Conservation (phyloP, 129 eudicot species). For the Mikania micrantha region DNA sequence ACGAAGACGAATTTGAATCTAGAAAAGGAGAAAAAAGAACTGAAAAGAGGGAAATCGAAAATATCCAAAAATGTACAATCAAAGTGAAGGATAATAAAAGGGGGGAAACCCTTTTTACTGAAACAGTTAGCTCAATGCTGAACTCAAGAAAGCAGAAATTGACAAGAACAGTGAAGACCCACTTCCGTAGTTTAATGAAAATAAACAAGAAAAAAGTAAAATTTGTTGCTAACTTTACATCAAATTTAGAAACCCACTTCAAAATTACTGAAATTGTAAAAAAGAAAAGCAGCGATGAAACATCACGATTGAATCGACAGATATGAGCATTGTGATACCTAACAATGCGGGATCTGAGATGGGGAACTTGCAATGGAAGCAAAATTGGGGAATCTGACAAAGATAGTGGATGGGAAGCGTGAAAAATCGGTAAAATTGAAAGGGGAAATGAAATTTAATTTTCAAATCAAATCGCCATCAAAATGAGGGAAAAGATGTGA, state of each 20-base stretch:
- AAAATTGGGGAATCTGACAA: slow-evolving; percentile 31
- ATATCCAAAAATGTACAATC: slow-evolving; percentile 14
- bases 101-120: slow-evolving; percentile 2
- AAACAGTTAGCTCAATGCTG: slow-evolving; percentile 1
- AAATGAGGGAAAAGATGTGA: slow-evolving; percentile 21
- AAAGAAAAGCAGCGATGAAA: slow-evolving; percentile 9
- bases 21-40: not conserved
- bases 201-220: not conserved
- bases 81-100: slow-evolving; percentile 14
- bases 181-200: slow-evolving; percentile 12
- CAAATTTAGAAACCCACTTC: slow-evolving; percentile 14
- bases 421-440: slow-evolving; percentile 33
- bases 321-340: slow-evolving; percentile 48
- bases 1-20: slow-evolving; percentile 10
- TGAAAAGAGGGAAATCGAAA: not conserved
- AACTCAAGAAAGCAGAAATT: slow-evolving; percentile 11
- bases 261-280: slow-evolving; percentile 26
- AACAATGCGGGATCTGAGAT: slow-evolving; percentile 64
- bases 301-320: not conserved
- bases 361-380: slow-evolving; percentile 47
- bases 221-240: not conserved
- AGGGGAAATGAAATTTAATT: not conserved
- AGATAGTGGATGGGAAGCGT: slow-evolving; percentile 42
- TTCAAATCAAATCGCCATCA: slow-evolving; percentile 24
- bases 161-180: slow-evolving; percentile 22